These are phyloP conservation scores for Penicilliopsis zonata DNA, from an alignment of 495 filamentous ascomycete genomes.

Conservation along the genomic window DNA sequence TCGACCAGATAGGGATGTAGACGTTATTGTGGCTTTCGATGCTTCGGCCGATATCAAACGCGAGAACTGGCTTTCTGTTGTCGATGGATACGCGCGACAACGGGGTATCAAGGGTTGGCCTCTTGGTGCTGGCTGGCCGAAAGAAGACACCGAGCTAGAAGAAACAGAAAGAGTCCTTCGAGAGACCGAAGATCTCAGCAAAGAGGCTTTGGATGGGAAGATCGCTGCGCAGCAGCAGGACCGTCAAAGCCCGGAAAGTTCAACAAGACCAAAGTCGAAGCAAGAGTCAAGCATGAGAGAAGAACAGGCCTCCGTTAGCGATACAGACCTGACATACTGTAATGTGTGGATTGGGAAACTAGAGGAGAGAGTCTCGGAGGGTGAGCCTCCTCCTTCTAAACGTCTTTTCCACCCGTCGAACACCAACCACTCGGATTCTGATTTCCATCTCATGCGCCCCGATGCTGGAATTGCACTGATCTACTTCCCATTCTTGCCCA, in stretches of 20 bases:
- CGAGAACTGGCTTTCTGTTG: constrained; percentile 87
- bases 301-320: constrained; percentile 6
- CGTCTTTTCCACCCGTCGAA: constrained; percentile 28
- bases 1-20: constrained; percentile 73
- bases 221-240: constrained; percentile 48
- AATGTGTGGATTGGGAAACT: constrained; percentile 89
- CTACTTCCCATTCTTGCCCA: constrained; percentile 83
- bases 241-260: constrained; percentile 3
- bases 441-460: constrained; percentile 63
- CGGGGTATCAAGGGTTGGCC: constrained; percentile 90
- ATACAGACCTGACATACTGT: constrained; percentile 70
- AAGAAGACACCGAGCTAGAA: constrained; percentile 34
- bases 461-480: constrained; percentile 79
- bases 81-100: constrained; percentile 83
- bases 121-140: constrained; percentile 82
- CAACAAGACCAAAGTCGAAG: constrained; percentile 3
- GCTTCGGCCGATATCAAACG: constrained; percentile 72
- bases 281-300: constrained; percentile 2
- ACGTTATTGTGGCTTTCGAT: constrained; percentile 86
- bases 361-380: constrained; percentile 47
- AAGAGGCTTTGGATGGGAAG: constrained; percentile 48
- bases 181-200: constrained; percentile 48
- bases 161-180: constrained; percentile 53
- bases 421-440: constrained; percentile 33
- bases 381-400: constrained; percentile 57